Base-by-base conservation (phyloP, 257 asterid species). In the Parsonsia alboflavescens region DNA sequence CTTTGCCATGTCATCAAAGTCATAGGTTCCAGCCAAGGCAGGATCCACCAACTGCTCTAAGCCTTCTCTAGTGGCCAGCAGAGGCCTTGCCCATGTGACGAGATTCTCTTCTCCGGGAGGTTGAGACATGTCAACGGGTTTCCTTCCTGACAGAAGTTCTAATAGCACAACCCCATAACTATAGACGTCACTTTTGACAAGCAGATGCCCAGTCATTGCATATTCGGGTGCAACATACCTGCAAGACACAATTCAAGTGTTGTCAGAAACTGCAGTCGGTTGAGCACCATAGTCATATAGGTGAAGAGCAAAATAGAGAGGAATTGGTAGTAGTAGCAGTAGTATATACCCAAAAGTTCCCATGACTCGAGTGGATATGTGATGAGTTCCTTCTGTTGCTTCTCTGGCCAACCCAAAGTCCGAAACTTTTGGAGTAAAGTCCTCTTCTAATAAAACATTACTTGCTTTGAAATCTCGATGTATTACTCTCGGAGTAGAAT, bases 371-470 rank as follows among this genome's bases (percentile, higher is more conserved):
- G 99, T 95, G 70, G 99, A 95, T 70, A 95, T 87, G 82, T 92
- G 98, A 73, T 90, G 87, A 78, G 94, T 89, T 76, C 98, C 99
- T 81, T 95, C 99, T 7, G 98, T 88, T 73, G 99, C 99, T 87
- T 92, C 97, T 70, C 98, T 83, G 19, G 99, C 99, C 85, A 95
- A 82, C 77, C 99, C 99, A 80, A 95, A 95, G 85, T 95, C 98
- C 15, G 99, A 88, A 72, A 95, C 99, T 86, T 95, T 95, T 58
- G 99, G 98, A 71, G 98, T 92, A 73, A 87, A 90, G 72, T 95
- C 98, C 59, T 87, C 91, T 76, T 92, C 99, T 41, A 95, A 86
- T 77, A 95, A 79, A 71, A 95, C 96, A 79, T 95, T 95, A 78
- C 97, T 89, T 30, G 97, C 98, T 84, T 95, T 95, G 65, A 95